Conservation (phyloP, 495 filamentous ascomycete species). For the Daldinia concentrica region DNA sequence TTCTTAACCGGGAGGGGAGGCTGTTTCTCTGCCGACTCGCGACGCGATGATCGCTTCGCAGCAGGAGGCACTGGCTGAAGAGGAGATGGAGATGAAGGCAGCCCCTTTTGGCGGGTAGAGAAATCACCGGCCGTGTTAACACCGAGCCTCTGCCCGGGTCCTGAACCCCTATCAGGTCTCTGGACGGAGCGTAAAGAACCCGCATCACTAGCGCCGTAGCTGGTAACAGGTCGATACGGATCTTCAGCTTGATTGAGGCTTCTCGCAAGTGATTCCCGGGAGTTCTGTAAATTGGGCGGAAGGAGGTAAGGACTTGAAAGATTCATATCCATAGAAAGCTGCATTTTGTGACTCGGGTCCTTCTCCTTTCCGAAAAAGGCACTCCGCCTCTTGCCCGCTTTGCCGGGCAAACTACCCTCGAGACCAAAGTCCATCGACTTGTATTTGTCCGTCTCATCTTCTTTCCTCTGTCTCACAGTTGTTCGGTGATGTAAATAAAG, state of each 20-base stretch:
- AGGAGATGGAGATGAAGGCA: conserved; percentile 43
- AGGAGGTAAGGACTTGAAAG: conserved; percentile 87
- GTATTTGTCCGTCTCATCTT: conserved; percentile 88
- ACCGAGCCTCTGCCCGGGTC: conserved; percentile 2
- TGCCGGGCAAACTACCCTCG: conserved; percentile 55
- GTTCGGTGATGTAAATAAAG: conserved; percentile 81
- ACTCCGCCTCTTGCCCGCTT: conserved; percentile 56
- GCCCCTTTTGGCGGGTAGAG: conserved; percentile 19
- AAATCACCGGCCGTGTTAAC: conserved; percentile 11
- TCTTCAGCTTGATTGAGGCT: conserved; percentile 76
- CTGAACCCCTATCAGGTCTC: conserved; percentile 61
- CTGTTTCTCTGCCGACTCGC: conserved; percentile 15
- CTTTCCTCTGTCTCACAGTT: conserved; percentile 72
- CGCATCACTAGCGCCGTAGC: conserved; percentile 66
- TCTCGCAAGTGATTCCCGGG: conserved; percentile 83
- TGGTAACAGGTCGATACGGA: conserved; percentile 79
- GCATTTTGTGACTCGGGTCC: conserved; percentile 62
- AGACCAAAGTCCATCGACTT: conserved; percentile 95
- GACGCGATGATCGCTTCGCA: conserved; percentile 28
- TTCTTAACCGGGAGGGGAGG: conserved; percentile 35
- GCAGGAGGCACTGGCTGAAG: conserved; percentile 42
- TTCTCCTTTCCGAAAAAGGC: conserved; percentile 60
- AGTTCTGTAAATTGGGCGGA: conserved; percentile 80
- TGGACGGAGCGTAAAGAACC: conserved; percentile 66
- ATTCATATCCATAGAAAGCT: conserved; percentile 86